phyloP scores from a whole-genome alignment of 805 yeast species.

The Teunomyces aglyptinius region DNA sequence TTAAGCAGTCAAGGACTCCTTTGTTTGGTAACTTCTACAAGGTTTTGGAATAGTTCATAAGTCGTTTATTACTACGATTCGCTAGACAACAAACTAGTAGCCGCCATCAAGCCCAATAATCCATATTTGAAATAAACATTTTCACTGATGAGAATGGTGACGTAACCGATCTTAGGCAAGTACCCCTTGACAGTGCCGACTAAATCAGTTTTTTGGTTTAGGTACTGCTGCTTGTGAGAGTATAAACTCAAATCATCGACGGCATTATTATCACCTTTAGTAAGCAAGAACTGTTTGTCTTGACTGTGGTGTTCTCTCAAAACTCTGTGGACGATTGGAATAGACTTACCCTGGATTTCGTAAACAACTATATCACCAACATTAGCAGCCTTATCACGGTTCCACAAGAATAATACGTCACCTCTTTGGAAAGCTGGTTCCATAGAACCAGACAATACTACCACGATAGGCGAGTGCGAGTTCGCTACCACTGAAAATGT shows the following conservation, averaged over 20 bases:
- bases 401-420: constrained; percentile 89
- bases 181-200: constrained; percentile 93
- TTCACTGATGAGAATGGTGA: constrained; percentile 89
- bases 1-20: not conserved
- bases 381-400: constrained; percentile 60
- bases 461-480: constrained; percentile 92
- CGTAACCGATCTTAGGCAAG: constrained; percentile 84
- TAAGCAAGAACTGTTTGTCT: constrained; percentile 68
- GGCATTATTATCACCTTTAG: constrained; percentile 96
- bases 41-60: too few relatives aligned
- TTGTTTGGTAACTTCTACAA: not conserved
- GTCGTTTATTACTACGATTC: constrained; percentile 6
- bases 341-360: constrained; percentile 70
- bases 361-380: constrained; percentile 96
- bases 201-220: constrained; percentile 74
- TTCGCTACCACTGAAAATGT: constrained; percentile 71
- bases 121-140: constrained; percentile 79
- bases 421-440: constrained; percentile 99
- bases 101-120: constrained; percentile 68
- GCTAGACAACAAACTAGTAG: constrained; percentile 57
- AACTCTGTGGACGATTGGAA: constrained; percentile 97
- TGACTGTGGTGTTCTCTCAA: constrained; percentile 71
- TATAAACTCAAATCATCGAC: constrained; percentile 87
- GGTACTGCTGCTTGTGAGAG: constrained; percentile 69
- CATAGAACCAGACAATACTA: constrained; percentile 97